Conservation (phyloP, 768 basidiomycete species). For the Ramaria rubella region DNA sequence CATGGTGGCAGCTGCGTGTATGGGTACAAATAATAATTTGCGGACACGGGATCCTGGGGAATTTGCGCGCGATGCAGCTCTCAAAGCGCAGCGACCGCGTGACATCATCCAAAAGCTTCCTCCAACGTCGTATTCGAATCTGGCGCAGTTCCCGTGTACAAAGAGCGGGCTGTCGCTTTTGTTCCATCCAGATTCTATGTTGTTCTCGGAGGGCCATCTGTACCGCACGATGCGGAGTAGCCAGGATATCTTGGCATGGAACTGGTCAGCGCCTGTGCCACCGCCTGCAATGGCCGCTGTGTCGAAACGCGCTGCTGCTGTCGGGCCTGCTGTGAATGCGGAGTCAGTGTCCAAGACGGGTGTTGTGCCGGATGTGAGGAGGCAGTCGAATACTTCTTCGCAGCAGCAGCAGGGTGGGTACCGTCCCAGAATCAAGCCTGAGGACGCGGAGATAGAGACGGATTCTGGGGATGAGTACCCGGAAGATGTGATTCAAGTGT, state of each 20-base stretch:
- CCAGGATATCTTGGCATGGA: constrained; percentile 37
- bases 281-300: constrained; percentile 17
- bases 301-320: constrained; percentile 23
- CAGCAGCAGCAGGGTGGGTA: constrained; percentile 11
- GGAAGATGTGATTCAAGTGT: too few species aligned
- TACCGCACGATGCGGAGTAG: constrained; percentile 46
- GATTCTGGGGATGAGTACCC: constrained; percentile 18
- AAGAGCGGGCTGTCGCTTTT: constrained; percentile 57
- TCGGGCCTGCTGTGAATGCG: neutral
- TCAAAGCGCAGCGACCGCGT: constrained; percentile 56
- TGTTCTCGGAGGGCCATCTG: constrained; percentile 54
- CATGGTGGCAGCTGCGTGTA: constrained; percentile 21
- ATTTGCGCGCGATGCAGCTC: constrained; percentile 40
- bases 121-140: constrained; percentile 53
- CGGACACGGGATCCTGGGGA: constrained; percentile 24
- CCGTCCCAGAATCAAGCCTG: constrained; percentile 11
- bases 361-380: too few species aligned
- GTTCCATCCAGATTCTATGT: constrained; percentile 62
- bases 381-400: too few species aligned
- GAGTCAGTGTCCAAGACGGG: neutral
- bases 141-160: constrained; percentile 33
- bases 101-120: constrained; percentile 70
- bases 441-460: constrained; percentile 17
- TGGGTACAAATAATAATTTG: constrained; percentile 25
- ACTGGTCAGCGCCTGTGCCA: constrained; percentile 16